Evolutionary conservation across 1,284 basidiomycete species (phyloP), one percentile per base, ranked within the genome.

Genomic region (Ganoderma sinense): DNA sequence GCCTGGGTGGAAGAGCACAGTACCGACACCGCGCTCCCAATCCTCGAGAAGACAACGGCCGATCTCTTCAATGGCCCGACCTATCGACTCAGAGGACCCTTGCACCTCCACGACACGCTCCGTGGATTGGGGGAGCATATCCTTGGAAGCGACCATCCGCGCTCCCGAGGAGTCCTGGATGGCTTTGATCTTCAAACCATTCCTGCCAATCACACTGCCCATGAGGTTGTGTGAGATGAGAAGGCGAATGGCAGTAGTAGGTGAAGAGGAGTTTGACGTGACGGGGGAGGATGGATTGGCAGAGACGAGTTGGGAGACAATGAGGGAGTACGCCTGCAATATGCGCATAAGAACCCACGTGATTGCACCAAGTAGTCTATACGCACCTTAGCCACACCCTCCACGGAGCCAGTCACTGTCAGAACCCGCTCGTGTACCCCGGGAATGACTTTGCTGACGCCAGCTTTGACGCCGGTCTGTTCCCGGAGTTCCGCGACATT

Each of bases 191-290:
- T 99, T 99, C 81, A 95, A 91, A 74, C 98, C 98, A 70, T 86
- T 94, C 77, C 97, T 95, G 75, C 98, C 98, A 77, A 99, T 99
- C 82, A 99, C 96, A 68, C 97, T 97, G 67, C 98, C 98, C 98
- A 99, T 99, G 75, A 99, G 90, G 82, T 98, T 97, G 86, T 99
- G 97, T 66, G 97, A 98, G 80, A 99, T 96, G 78, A 99, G 91
- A 73, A 98, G 94, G 70, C 96, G 95, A 80, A 99, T 93, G 71
- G 96, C 94, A 67, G 96, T 97, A 91, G 62, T 92, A 85, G 75
- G 89, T 84, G 73, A 87, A 70, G 91, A 86, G 59, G 89, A 86
- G 40, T 88, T 88, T 72, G 87, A 83, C 64, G 88, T 82, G 67
- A 89, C 81, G 56, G 88, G 94, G 70, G 89, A 92, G 73, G 88